These are phyloP conservation scores for Sesbania bispinosa DNA, from an alignment of 306 rosid species.

Conservation along the genomic window DNA sequence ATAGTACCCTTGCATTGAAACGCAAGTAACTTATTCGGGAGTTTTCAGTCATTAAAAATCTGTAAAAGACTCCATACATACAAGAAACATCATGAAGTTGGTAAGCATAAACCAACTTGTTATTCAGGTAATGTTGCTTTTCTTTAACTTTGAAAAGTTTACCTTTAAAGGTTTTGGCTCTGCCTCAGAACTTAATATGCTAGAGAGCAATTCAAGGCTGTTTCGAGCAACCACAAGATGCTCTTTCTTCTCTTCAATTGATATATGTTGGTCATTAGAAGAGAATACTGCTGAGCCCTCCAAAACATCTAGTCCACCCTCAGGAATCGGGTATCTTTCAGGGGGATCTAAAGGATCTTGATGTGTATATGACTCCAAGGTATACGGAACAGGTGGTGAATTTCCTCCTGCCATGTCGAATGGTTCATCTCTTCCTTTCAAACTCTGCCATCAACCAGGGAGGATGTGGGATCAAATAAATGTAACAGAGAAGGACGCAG, in stretches of 20 bases:
- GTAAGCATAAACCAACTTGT: neutral
- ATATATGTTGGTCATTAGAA: constrained; percentile 31
- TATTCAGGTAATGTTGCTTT: neutral
- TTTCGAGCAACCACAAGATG: constrained; percentile 68
- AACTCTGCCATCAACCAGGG: constrained; percentile 45
- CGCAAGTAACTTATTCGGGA: neutral
- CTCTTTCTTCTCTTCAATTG: constrained; percentile 66
- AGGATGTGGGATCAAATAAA: neutral
- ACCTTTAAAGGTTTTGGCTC: constrained; percentile 78
- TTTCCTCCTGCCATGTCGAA: constrained; percentile 37
- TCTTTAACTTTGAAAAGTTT: neutral
- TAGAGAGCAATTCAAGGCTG: constrained; percentile 70
- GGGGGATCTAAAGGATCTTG: constrained; percentile 50
- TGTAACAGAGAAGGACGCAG: neutral
- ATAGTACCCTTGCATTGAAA: constrained; percentile 1
- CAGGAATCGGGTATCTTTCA: constrained; percentile 58
- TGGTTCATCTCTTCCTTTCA: constrained; percentile 52
- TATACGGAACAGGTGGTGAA: constrained; percentile 38
- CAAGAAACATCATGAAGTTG: neutral
- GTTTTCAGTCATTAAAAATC: constrained; percentile 1
- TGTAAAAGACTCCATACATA: neutral
- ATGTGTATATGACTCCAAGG: constrained; percentile 43
- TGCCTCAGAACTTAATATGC: constrained; percentile 59
- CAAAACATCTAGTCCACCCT: constrained; percentile 32
- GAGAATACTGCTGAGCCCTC: constrained; percentile 35